These are phyloP conservation scores for Oxyria digyna DNA, from an alignment of 148 eudicot genomes.

Conservation along the genomic window DNA sequence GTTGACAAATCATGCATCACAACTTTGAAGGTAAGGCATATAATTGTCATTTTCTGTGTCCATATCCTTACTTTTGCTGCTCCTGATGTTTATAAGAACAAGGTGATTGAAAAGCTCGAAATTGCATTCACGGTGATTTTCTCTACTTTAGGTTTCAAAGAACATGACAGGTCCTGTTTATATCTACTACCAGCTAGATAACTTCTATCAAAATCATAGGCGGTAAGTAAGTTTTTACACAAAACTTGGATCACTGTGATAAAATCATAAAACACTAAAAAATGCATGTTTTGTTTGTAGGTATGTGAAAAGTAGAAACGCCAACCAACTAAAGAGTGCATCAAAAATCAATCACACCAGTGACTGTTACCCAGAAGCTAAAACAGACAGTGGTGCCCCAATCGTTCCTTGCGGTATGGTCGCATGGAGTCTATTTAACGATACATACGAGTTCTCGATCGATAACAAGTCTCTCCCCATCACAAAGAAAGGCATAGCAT, in stretches of 20 bases:
- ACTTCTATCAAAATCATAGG: conserved; percentile 58
- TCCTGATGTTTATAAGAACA: not conserved
- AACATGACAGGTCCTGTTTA: conserved; percentile 63
- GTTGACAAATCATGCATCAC: conserved; percentile 60
- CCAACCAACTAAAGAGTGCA: not conserved
- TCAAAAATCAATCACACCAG: not conserved
- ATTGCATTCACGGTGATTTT: not conserved
- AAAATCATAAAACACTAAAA: not conserved
- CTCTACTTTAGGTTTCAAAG: conserved; percentile 50
- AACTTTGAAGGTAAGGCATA: conserved; percentile 40
- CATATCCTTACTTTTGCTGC: conserved; percentile 1
- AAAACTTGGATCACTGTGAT: not conserved
- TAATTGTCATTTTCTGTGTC: not conserved
- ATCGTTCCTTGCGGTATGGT: conserved; percentile 85
- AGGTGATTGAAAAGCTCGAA: not conserved
- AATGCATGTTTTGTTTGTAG: not conserved
- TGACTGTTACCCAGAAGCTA: not conserved
- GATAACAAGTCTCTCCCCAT: conserved; percentile 25
- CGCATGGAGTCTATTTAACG: conserved; percentile 96
- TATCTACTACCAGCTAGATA: conserved; percentile 58
- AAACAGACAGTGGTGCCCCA: conserved; percentile 3
- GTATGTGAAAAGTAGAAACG: conserved; percentile 4
- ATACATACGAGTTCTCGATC: conserved; percentile 46
- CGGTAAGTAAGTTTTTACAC: conserved; percentile 24
- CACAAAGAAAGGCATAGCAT: conserved; percentile 58